Evolutionary conservation across 2,329 filamentous ascomycete species (phyloP).

Genomic region (Talaromyces islandicus): DNA sequence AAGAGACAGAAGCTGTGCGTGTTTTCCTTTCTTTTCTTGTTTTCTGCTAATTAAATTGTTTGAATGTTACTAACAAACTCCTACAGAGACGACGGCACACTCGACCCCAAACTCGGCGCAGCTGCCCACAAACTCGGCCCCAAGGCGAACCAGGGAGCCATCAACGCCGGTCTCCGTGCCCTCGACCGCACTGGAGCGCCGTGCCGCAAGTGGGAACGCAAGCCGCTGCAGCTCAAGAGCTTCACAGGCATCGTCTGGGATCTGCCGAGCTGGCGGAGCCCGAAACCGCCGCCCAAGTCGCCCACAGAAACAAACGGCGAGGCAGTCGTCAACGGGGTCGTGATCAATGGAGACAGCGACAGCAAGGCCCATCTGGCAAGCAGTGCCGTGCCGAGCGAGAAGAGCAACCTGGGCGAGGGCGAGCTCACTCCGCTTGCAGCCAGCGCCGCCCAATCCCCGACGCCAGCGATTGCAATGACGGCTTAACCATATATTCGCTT

Average conservation of each 20-base stretch:
- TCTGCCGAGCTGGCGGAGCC: slow-evolving; percentile 72
- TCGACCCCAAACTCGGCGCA: slow-evolving; percentile 34
- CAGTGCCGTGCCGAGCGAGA: slow-evolving; percentile 55
- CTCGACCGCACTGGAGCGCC: slow-evolving; percentile 89
- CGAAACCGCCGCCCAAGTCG: slow-evolving; percentile 38
- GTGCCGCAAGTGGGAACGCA: slow-evolving; percentile 84
- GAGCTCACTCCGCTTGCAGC: slow-evolving; percentile 38
- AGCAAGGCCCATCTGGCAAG: slow-evolving; percentile 52
- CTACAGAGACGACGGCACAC: slow-evolving; percentile 45
- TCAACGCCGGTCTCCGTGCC: slow-evolving; percentile 91
- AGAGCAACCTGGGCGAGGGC: slow-evolving; percentile 50
- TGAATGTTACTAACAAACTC: neutral
- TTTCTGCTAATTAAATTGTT: no score
- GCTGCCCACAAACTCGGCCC: slow-evolving; percentile 78
- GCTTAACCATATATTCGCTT: slow-evolving; percentile 17
- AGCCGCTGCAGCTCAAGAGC: slow-evolving; percentile 77
- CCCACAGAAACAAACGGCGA: slow-evolving; percentile 54
- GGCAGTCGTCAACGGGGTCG: slow-evolving; percentile 19
- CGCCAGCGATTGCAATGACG: slow-evolving; percentile 38
- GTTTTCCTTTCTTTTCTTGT: neutral
- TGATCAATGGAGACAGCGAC: slow-evolving; percentile 47
- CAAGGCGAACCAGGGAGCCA: slow-evolving; percentile 93
- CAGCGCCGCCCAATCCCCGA: slow-evolving; percentile 48
- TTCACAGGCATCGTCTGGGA: slow-evolving; percentile 86
- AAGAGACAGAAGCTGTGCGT: slow-evolving; percentile 93